Evolutionary conservation across 768 basidiomycete genomes (phyloP), one percentile per base, ranked within the genome.

Genomic region (Leccinum ochraceum): DNA sequence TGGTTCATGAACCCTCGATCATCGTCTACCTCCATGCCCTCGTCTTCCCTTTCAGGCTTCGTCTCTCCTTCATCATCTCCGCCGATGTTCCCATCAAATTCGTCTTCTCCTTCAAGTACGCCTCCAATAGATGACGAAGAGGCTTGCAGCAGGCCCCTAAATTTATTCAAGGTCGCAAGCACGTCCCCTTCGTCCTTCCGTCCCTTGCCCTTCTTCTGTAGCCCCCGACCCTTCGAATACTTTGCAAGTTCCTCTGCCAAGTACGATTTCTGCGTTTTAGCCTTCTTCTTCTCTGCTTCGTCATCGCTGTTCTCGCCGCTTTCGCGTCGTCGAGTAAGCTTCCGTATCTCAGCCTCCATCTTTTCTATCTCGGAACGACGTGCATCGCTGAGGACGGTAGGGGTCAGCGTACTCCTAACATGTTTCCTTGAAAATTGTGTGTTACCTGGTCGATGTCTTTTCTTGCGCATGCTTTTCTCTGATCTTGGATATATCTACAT

Each of bases 301-400:
- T 92, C 89, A 34, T 89, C 89, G 66, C 89, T 89, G 48, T 83
- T 86, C 26, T 80, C 81, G 14, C 79, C 78, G 9, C 80, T 79
- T 28, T 80, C 82, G 9, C 82, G 83, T 48, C 80, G 81, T 62
- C 86, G 85, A 30, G 85, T 80, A 7, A 96, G 83, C 62, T 84
- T 88, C 26, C 92, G 88, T 58, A 98, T 90, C 50, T 94, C 90
- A 7, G 85, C 86, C 73, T 98, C 93, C 87, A 98, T 92, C 67
- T 83, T 88, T 66, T 87, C 88, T 54, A 97, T 92, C 71, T 94
- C 87, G 7, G 85, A 79, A 68, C 88, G 84, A 22, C 90, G 89
- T 11, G 82, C 75, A 36, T 80, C 80, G 56, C 89, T 94, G 60
- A 4, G 51, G 37, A 30, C 5, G 22, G 53, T 53, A 60, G 46